phyloP scores from a whole-genome alignment of 2,329 filamentous ascomycete genomes.

The Sclerotinia trifoliorum region DNA sequence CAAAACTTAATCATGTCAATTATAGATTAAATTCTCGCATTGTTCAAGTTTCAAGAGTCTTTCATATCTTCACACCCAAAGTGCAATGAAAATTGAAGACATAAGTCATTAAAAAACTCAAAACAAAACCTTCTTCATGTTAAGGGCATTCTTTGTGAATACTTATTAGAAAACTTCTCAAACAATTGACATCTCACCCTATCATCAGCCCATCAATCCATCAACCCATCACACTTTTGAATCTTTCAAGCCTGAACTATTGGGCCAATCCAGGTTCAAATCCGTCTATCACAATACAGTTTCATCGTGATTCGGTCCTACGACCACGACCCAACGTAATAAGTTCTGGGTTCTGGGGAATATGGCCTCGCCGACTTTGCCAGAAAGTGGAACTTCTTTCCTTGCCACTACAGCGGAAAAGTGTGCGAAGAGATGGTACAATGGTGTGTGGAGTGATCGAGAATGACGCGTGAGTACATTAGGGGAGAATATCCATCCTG shows the following conservation, averaged over 20 bases:
- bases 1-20: not conserved
- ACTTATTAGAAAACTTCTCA: slow-evolving; percentile 7
- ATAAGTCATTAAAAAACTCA: slow-evolving; percentile 1
- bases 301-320: slow-evolving; percentile 14
- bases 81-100: not conserved
- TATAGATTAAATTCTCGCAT: not conserved
- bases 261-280: slow-evolving; percentile 3
- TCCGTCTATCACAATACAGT: not conserved
- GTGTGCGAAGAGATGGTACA: not conserved
- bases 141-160: slow-evolving; percentile 1
- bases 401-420: slow-evolving; percentile 10
- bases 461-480: slow-evolving; percentile 20
- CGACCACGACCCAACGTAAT: slow-evolving; percentile 13
- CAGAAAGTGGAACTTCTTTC: slow-evolving; percentile 1
- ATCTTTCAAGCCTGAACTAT: slow-evolving; percentile 7
- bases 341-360: slow-evolving; percentile 16
- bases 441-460: slow-evolving; percentile 10
- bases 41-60: not conserved
- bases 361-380: slow-evolving; percentile 10
- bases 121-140: slow-evolving; percentile 4
- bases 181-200: not conserved
- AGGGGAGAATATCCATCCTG: slow-evolving; percentile 14
- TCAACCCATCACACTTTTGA: slow-evolving; percentile 4
- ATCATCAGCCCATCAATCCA: slow-evolving; percentile 2
- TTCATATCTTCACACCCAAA: not conserved